phyloP scores from a whole-genome alignment of 805 yeast genomes.

The Torulaspora indica region DNA sequence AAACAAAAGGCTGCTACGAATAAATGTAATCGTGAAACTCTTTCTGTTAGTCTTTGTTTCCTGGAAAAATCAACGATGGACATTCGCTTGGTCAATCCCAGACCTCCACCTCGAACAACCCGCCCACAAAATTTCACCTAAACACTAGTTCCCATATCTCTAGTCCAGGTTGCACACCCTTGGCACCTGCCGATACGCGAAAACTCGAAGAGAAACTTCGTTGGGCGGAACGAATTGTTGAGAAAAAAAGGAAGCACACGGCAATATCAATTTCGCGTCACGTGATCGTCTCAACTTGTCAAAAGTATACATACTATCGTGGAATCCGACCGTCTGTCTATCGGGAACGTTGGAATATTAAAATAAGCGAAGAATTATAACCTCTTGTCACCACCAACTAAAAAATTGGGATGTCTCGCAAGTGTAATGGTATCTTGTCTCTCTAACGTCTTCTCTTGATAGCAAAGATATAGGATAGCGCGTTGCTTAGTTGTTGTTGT shows the following conservation, averaged over 20 bases:
- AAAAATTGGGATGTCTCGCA: no score
- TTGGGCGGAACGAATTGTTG: constrained; percentile 1
- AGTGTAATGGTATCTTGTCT: neutral
- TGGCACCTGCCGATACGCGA: neutral
- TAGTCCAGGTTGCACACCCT: neutral
- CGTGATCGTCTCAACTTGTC: neutral
- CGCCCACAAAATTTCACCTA: no score
- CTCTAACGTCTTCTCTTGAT: neutral
- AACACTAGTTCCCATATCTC: neutral
- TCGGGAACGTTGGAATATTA: constrained; percentile 5
- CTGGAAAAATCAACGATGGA: neutral
- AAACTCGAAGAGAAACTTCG: neutral
- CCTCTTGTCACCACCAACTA: neutral
- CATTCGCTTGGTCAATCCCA: neutral
- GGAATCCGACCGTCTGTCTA: neutral
- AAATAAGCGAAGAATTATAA: neutral
- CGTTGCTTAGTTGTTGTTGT: constrained; percentile 3
- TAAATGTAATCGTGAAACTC: constrained; percentile 12
- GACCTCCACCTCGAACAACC: neutral
- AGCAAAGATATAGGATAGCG: neutral
- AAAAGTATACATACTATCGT: neutral
- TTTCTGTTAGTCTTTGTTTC: constrained; percentile 8
- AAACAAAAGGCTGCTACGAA: constrained; percentile 14
- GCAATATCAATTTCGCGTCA: neutral
- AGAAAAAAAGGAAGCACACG: neutral